Evolutionary conservation across 495 filamentous ascomycete genomes (phyloP), one percentile per base, ranked within the genome.

Genomic region (Aspergillus egyptiacus): DNA sequence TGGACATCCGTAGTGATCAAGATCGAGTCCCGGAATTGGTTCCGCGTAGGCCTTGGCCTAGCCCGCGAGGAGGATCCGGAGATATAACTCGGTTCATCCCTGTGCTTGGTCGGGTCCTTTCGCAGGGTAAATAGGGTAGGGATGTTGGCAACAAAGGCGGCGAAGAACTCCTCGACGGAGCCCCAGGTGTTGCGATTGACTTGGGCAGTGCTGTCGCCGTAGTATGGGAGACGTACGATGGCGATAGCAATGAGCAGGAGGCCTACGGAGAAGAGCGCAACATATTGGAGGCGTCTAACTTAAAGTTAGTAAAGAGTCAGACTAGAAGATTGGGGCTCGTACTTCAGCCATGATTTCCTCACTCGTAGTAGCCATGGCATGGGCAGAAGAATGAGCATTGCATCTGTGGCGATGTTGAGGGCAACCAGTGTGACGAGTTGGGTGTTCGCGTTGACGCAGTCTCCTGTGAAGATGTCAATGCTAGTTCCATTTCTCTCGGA

Each of bases 321-420:
- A 18, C 25, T 15, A 20, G 13, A 27, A 34, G 32, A 17, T 15
- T 1, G 32, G 14, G 33, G 8, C 14, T 25, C 17, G 19, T 45
- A 54, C 51, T 43, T 43, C 0, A n/a, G 15, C 46, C 52, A 50
- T 8, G 46, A 32, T 23, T 15, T 32, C 14, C 36, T 25, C 0
- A 55, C 46, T 18, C 23, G 18, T 2, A 55, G 19, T 1, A 55
- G 31, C 52, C 52, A 55, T 3, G 52, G 52, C 35, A 55, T 55
- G 0, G 52, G 52, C 4, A 55, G 46, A 4, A 55, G 34, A 15
- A 55, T 55, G 7, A 55, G 40, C 33, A 55, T 34, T 9, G 42
- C 36, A n/a, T 55, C 52, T n/a, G 46, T 55, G 17, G 36, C 41
- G 22, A 50, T 46, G 27, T 55, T 50, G n/a, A 50, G 18, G 2